Evolutionary conservation across 192 early-diverging fungal genomes (phyloP).

Genomic region (Rhizoclosmatium globosum): DNA sequence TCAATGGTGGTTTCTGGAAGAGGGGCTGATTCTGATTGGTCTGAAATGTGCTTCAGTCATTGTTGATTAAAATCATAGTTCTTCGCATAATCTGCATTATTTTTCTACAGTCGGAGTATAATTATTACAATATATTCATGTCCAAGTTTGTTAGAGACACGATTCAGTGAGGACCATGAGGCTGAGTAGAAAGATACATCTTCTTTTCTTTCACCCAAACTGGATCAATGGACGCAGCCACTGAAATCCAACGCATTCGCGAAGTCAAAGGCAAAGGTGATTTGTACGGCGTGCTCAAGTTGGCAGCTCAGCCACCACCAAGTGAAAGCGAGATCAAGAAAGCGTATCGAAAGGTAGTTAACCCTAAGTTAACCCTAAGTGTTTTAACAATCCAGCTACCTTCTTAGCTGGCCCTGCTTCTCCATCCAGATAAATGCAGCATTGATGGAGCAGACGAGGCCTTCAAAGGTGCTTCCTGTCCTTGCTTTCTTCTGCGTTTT

Average conservation of each 20-base stretch:
- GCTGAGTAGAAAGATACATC: no score
- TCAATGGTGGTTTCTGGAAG: no score
- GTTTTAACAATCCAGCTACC: background rate
- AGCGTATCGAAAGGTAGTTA: slow-evolving; percentile 80
- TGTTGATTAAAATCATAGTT: no score
- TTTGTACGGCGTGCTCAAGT: slow-evolving; percentile 77
- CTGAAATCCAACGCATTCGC: slow-evolving; percentile 81
- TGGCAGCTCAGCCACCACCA: slow-evolving; percentile 58
- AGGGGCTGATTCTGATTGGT: no score
- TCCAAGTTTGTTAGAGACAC: no score
- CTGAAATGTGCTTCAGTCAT: no score
- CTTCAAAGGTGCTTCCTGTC: slow-evolving; percentile 71
- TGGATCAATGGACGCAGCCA: slow-evolving; percentile 30
- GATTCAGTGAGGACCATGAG: no score
- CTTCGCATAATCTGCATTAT: no score
- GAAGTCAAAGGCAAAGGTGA: slow-evolving; percentile 62
- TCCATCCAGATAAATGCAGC: slow-evolving; percentile 88
- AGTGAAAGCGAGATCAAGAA: slow-evolving; percentile 82
- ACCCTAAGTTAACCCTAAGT: background rate
- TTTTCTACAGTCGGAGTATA: no score
- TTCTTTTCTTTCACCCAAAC: no score
- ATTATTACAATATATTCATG: no score
- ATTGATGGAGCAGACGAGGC: slow-evolving; percentile 89
- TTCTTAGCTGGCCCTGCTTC: slow-evolving; percentile 73
- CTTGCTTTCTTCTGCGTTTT: background rate